Conservation (phyloP, 2,329 filamentous ascomycete genomes). For the Penicillium nordicum region DNA sequence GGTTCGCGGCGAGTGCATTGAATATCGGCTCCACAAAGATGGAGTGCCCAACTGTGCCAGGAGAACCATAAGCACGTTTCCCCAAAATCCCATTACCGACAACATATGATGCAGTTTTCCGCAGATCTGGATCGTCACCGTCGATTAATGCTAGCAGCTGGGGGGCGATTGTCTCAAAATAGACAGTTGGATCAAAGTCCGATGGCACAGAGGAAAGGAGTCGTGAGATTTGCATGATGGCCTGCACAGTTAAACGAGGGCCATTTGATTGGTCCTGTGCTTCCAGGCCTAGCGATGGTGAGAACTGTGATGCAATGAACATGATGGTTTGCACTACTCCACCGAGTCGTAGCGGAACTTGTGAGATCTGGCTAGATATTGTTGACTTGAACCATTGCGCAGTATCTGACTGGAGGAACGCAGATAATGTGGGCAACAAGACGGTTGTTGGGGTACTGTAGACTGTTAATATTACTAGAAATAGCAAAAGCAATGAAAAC, state of each 20-base stretch:
- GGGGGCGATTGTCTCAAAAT: slow-evolving; percentile 39
- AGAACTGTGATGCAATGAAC: slow-evolving; percentile 43
- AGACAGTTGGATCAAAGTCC: slow-evolving; percentile 33
- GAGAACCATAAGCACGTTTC: slow-evolving; percentile 39
- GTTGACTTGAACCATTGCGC: slow-evolving; percentile 39
- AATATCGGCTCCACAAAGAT: slow-evolving; percentile 44
- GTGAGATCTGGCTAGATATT: slow-evolving; percentile 38
- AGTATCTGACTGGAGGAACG: slow-evolving; percentile 37
- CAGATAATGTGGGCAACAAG: slow-evolving; percentile 37
- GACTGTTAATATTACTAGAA: slow-evolving; percentile 13
- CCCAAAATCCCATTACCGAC: slow-evolving; percentile 44
- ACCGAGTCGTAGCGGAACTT: slow-evolving; percentile 38
- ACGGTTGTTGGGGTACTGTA: slow-evolving; percentile 36
- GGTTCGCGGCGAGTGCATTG: slow-evolving; percentile 34
- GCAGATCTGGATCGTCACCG: slow-evolving; percentile 38
- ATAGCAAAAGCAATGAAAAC: background rate
- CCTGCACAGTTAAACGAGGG: slow-evolving; percentile 42
- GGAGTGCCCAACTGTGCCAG: slow-evolving; percentile 39
- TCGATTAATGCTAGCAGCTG: slow-evolving; percentile 42
- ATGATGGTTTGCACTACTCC: slow-evolving; percentile 43
- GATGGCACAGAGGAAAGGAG: slow-evolving; percentile 43
- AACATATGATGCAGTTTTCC: slow-evolving; percentile 42
- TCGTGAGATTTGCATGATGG: slow-evolving; percentile 44
- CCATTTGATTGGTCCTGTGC: slow-evolving; percentile 32
- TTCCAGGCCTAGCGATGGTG: slow-evolving; percentile 38